A percentile compares a stretch with the other conserved stretches of the same genome.
phyloP scores from a whole-genome alignment of 306 rosid species.

The Clitoria ternatea region DNA sequence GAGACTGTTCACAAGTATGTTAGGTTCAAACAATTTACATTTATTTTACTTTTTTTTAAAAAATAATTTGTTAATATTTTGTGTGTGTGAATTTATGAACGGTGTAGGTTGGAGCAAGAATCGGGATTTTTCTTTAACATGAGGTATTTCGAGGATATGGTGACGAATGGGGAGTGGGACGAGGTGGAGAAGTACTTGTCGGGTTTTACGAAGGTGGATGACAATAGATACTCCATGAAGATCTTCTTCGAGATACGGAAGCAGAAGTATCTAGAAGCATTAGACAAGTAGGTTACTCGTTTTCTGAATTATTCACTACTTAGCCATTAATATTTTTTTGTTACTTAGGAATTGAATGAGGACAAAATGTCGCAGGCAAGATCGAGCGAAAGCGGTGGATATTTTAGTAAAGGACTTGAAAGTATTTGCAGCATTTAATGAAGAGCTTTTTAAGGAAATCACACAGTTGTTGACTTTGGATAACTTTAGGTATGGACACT shows the following conservation, averaged over 20 bases:
- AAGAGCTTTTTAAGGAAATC: conserved; percentile 96
- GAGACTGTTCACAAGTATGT: conserved; percentile 92
- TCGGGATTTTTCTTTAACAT: conserved; percentile 95
- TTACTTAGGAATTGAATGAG: conserved; percentile 19
- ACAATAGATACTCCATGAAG: conserved; percentile 98
- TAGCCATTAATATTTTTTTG: neutral
- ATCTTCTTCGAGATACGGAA: conserved; percentile 96
- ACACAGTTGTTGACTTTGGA: conserved; percentile 93
- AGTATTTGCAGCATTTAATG: conserved; percentile 93
- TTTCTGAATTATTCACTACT: conserved; percentile 18
- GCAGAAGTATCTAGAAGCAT: conserved; percentile 97
- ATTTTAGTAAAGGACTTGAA: conserved; percentile 97
- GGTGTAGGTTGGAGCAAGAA: conserved; percentile 97
- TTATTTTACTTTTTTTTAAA: neutral
- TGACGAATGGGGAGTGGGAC: conserved; percentile 97
- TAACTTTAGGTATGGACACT: conserved; percentile 77
- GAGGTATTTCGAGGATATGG: conserved; percentile 98
- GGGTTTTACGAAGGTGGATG: conserved; percentile 98
- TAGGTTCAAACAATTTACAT: neutral
- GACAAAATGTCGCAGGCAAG: conserved; percentile 56
- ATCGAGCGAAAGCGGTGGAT: conserved; percentile 93
- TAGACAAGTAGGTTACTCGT: conserved; percentile 72
- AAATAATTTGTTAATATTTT: neutral
- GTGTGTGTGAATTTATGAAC: conserved; percentile 33
- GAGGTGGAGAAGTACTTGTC: conserved; percentile 97